Evolutionary conservation across 176 grass and related monocot species (phyloP), one percentile per base, ranked within the genome.

Genomic region (Aegilops bicornis): DNA sequence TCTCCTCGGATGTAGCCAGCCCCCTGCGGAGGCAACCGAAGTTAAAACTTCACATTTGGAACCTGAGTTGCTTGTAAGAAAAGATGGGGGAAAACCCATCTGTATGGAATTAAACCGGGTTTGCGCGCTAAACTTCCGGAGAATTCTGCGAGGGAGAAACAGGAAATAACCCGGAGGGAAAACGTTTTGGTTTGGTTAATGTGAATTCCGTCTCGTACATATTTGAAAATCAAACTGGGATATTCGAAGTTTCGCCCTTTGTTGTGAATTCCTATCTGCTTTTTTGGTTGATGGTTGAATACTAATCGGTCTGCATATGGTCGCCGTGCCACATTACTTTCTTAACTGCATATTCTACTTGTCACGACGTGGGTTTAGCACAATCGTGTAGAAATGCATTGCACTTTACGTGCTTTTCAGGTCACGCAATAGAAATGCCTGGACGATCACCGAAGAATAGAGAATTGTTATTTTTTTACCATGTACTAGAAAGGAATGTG

Each of bases 171-270:
- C 86, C 22, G 86, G 82, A 37, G 71, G 39, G 79, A 82, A 24
- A 56, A 86, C 68, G 43, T 85, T 82, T 88, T 88, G 40, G 82
- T 79, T 91, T 88, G 86, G 64, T 85, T 91, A 73, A 73, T 88
- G 84, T 77, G 89, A 91, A 88, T 88, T 85, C 90, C 15, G 64
- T 82, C 82, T 77, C 70, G 86, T 91, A 91, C 82, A 91, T 91
- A 91, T 85, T 91, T 88, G 62, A 64, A 88, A 85, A 85, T 85
- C 82, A 85, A 88, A 35, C 56, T 75, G 64, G n/a, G 70, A 82
- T 81, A 64, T 88, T 91, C 9, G 76, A 25, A 84, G 62, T 22
- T 64, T 39, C 22, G 8, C 20, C 13, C 3, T 77, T 31, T 77
- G 81, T 4, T 19, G 8, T 60, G 15, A 43, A 84, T 69, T 84